A percentile compares a stretch with the other conserved stretches of the same genome.
Conservation (phyloP, 2,329 filamentous ascomycete species). For the Neonectria sp. region DNA sequence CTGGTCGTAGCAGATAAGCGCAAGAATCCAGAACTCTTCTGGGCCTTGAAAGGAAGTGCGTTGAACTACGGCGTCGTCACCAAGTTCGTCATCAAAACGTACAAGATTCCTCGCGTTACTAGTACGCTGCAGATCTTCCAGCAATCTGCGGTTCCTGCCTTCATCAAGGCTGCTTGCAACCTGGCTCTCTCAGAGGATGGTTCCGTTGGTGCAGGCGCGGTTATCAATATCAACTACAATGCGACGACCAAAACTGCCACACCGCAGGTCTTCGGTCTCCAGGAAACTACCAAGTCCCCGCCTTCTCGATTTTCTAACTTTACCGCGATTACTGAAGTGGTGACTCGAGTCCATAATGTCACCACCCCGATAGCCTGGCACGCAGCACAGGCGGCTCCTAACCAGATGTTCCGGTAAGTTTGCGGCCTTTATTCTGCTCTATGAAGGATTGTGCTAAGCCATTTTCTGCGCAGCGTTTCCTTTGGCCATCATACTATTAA, state of each 20-base stretch:
- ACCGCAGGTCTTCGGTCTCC: slow-evolving; percentile 51
- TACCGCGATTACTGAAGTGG: slow-evolving; percentile 16
- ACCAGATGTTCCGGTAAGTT: slow-evolving; percentile 55
- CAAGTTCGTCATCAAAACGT: slow-evolving; percentile 29
- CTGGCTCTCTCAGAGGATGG: slow-evolving; percentile 42
- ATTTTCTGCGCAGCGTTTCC: background rate
- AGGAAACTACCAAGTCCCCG: slow-evolving; percentile 42
- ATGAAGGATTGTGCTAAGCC: background rate
- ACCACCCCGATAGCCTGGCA: slow-evolving; percentile 49
- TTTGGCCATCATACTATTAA: slow-evolving; percentile 56
- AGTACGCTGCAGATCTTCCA: slow-evolving; percentile 53
- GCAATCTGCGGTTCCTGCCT: slow-evolving; percentile 42
- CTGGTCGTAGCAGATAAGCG: background rate
- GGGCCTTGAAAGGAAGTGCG: background rate
- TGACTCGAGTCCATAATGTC: slow-evolving; percentile 47
- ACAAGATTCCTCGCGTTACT: slow-evolving; percentile 45
- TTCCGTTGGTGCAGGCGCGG: slow-evolving; percentile 49
- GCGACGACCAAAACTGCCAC: slow-evolving; percentile 43
- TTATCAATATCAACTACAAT: slow-evolving; percentile 52
- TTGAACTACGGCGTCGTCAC: background rate
- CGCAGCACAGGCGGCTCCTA: slow-evolving; percentile 46
- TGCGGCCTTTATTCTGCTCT: background rate
- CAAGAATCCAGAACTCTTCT: background rate
- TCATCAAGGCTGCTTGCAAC: slow-evolving; percentile 48
- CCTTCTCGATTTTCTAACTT: slow-evolving; percentile 20